phyloP scores from a whole-genome alignment of 345 rosid genomes.

The Bruguiera parviflora region DNA sequence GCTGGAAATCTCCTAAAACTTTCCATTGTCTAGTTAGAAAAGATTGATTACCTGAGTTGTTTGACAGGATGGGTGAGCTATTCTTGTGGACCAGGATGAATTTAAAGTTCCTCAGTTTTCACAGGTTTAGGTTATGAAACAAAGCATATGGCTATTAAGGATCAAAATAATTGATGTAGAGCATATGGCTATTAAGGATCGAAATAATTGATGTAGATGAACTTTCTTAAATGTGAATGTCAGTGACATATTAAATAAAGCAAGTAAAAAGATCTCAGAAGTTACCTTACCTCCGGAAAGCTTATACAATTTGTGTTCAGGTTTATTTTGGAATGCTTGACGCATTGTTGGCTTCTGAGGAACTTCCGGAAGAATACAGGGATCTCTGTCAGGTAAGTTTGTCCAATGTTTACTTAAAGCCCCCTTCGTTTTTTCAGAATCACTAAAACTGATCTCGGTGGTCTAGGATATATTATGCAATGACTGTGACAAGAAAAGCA shows the following conservation, averaged over 20 bases:
- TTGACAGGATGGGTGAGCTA: neutral
- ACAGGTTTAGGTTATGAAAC: neutral
- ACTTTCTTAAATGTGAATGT: too few relatives aligned
- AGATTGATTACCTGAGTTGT: neutral
- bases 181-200: too few relatives aligned
- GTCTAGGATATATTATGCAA: conserved; percentile 71
- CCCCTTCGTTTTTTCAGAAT: neutral
- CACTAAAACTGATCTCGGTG: neutral
- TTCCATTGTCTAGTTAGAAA: neutral
- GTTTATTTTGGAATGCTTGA: conserved; percentile 67
- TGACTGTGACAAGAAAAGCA: conserved; percentile 71
- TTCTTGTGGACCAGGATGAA: neutral
- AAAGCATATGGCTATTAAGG: too few relatives aligned
- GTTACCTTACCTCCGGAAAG: neutral
- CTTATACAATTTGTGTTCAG: conserved; percentile 19
- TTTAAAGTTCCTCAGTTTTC: neutral
- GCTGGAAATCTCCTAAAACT: neutral
- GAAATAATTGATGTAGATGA: too few relatives aligned
- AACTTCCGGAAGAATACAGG: conserved; percentile 57
- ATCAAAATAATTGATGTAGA: too few relatives aligned
- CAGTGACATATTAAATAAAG: too few relatives aligned
- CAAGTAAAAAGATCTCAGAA: neutral
- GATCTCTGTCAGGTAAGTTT: conserved; percentile 48
- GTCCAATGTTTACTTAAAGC: neutral
- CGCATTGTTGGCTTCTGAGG: conserved; percentile 53